A percentile compares a stretch with the other conserved stretches of the same genome.
Evolutionary conservation across 129 eudicot species (phyloP).

Genomic region (Scalesia atractyloides): DNA sequence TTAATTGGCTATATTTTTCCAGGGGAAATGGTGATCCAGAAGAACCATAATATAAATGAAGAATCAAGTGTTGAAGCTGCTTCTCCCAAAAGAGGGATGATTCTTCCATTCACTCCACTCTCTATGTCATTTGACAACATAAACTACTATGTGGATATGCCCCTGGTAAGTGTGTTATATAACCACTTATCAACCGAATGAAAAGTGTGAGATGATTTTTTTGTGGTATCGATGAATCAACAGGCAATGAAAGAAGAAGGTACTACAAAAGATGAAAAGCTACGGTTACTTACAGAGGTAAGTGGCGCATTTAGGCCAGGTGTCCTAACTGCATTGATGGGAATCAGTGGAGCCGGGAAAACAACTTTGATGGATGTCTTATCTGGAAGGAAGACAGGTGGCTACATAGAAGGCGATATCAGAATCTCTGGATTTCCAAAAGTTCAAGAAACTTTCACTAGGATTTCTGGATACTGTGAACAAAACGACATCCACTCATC

Average conservation of each 20-base stretch:
- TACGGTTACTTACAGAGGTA: slow-evolving; percentile 42
- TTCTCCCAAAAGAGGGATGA: slow-evolving; percentile 51
- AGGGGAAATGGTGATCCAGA: slow-evolving; percentile 18
- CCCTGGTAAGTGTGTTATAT: slow-evolving; percentile 36
- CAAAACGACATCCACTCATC: slow-evolving; percentile 60
- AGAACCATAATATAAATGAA: slow-evolving; percentile 28
- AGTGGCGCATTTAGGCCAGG: slow-evolving; percentile 55
- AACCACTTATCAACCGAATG: not conserved
- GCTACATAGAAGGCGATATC: slow-evolving; percentile 48
- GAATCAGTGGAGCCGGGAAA: slow-evolving; percentile 62
- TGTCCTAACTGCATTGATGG: slow-evolving; percentile 57
- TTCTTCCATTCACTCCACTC: slow-evolving; percentile 58
- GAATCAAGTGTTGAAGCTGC: slow-evolving; percentile 23
- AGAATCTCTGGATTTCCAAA: slow-evolving; percentile 53
- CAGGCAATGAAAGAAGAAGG: slow-evolving; percentile 48
- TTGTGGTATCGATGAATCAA: not conserved
- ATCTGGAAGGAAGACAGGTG: slow-evolving; percentile 55
- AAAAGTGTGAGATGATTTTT: not conserved
- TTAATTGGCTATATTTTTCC: not conserved
- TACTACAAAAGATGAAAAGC: slow-evolving; percentile 27
- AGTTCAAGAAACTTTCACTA: slow-evolving; percentile 50
- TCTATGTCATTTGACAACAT: slow-evolving; percentile 56
- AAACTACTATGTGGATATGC: slow-evolving; percentile 59
- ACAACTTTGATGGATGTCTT: slow-evolving; percentile 60
- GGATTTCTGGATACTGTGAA: slow-evolving; percentile 59